Percentiles rank a stretch among this genome's conserved stretches.
These are phyloP conservation scores for Neovahlkampfia damariscottae DNA, from an alignment of 78 protist species.

Conservation along the genomic window DNA sequence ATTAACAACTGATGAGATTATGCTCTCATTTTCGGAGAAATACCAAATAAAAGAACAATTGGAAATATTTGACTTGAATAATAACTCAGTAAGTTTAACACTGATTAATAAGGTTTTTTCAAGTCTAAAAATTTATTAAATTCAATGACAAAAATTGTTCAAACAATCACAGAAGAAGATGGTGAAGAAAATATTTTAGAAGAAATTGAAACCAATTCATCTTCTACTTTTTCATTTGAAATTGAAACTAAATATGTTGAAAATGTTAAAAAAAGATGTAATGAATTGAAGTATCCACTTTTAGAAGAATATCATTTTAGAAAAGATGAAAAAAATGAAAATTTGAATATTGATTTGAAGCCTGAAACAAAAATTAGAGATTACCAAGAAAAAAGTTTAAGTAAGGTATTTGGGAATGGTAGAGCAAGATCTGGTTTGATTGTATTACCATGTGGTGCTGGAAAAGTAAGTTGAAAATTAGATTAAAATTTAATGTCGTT, in stretches of 20 bases:
- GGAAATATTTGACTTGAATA: too few relatives aligned
- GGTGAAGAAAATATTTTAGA: not conserved
- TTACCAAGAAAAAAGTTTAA: slow-evolving; percentile 56
- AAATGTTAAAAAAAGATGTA: slow-evolving; percentile 59
- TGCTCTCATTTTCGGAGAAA: slow-evolving; percentile 4
- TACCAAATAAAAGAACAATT: not conserved
- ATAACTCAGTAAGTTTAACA: too few relatives aligned
- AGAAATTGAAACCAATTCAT: too few relatives aligned
- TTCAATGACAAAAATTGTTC: too few relatives aligned
- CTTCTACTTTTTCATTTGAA: slow-evolving; percentile 42
- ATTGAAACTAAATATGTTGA: slow-evolving; percentile 28
- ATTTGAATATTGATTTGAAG: slow-evolving; percentile 64
- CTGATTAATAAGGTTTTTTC: too few relatives aligned
- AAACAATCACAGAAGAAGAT: not conserved
- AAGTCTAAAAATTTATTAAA: too few relatives aligned
- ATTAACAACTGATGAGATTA: slow-evolving; percentile 33
- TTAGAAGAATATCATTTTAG: slow-evolving; percentile 87
- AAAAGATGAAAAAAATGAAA: slow-evolving; percentile 44
- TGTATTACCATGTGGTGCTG: slow-evolving; percentile 99
- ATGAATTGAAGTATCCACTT: slow-evolving; percentile 59
- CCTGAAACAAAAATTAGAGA: slow-evolving; percentile 66
- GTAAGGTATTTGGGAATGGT: slow-evolving; percentile 23
- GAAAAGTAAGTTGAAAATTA: too few relatives aligned
- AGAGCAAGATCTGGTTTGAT: slow-evolving; percentile 93
- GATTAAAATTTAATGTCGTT: too few relatives aligned